Percentiles rank a stretch among this genome's conserved stretches.
These are phyloP conservation scores for Euryodendron excelsum DNA, from an alignment of 148 eudicot genomes.

Conservation along the genomic window DNA sequence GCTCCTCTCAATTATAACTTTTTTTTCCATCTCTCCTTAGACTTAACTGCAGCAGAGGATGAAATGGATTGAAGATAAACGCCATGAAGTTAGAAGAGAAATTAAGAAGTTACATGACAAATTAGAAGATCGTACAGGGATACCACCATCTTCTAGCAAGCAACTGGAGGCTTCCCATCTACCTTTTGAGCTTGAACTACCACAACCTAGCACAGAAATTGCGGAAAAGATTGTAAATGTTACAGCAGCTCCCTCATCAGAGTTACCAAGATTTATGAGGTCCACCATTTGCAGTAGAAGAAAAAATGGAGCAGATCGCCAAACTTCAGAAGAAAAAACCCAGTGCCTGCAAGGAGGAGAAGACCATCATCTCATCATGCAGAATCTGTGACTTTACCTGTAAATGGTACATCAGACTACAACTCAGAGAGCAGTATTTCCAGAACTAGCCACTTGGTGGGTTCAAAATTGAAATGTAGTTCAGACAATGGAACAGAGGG, in stretches of 20 bases:
- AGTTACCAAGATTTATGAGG: conserved; percentile 28
- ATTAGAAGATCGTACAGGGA: conserved; percentile 17
- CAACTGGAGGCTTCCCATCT: conserved; percentile 15
- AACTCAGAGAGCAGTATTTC: conserved; percentile 26
- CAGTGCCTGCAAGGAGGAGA: conserved; percentile 13
- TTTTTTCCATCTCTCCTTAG: background rate
- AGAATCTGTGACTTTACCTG: conserved; percentile 23
- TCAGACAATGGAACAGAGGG: conserved; percentile 16
- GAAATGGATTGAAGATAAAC: conserved; percentile 23
- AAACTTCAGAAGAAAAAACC: background rate
- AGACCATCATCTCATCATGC: conserved; percentile 7
- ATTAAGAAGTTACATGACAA: conserved; percentile 18
- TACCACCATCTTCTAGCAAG: conserved; percentile 11
- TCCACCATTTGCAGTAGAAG: conserved; percentile 24
- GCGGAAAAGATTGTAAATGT: conserved; percentile 1
- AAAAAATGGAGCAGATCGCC: conserved; percentile 13
- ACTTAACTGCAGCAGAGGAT: conserved; percentile 19
- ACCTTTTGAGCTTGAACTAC: conserved; percentile 5
- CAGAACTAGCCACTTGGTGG: conserved; percentile 21
- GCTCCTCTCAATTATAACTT: background rate
- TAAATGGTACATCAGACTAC: conserved; percentile 8
- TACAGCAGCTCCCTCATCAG: background rate
- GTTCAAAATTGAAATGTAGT: background rate
- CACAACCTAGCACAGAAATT: background rate
- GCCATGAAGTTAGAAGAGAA: conserved; percentile 8